A percentile compares a stretch with the other conserved stretches of the same genome.
Evolutionary conservation across 2,329 filamentous ascomycete species (phyloP).

Genomic region (Teratosphaeria zuluensis): DNA sequence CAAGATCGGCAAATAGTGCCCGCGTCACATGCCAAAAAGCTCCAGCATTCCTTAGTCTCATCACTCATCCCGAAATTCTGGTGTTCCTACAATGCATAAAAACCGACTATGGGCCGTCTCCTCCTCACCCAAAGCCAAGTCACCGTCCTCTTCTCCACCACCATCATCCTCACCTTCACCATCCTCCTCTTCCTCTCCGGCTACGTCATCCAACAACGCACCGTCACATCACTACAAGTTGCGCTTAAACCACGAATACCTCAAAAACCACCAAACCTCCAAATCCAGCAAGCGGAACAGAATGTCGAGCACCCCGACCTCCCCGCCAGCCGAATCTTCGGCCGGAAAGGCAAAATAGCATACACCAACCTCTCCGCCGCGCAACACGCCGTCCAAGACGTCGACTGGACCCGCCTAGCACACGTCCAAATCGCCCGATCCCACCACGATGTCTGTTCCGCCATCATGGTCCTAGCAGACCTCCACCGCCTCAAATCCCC

Average conservation of each 20-base stretch:
- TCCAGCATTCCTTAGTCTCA: neutral
- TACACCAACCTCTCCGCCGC: constrained; percentile 17
- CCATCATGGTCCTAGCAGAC: constrained; percentile 41
- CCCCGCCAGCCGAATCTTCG: constrained; percentile 20
- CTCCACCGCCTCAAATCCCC: constrained; percentile 37
- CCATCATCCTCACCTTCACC: constrained; percentile 65
- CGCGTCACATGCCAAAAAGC: neutral
- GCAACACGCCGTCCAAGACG: constrained; percentile 7
- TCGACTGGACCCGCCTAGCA: constrained; percentile 38
- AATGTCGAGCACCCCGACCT: constrained; percentile 6
- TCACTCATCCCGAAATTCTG: no score
- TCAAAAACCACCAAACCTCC: constrained; percentile 24
- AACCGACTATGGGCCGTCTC: neutral
- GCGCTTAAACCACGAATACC: constrained; percentile 53
- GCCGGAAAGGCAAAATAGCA: constrained; percentile 15
- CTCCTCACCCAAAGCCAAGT: constrained; percentile 52
- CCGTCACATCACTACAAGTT: constrained; percentile 64
- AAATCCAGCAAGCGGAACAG: constrained; percentile 2
- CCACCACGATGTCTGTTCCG: constrained; percentile 39
- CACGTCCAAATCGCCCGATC: constrained; percentile 39
- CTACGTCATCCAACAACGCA: constrained; percentile 79
- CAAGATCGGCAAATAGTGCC: neutral
- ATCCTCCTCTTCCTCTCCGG: constrained; percentile 76
- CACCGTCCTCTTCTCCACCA: constrained; percentile 54
- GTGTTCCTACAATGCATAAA: neutral